These are phyloP conservation scores for Oenanthe sinensis DNA, from an alignment of 129 eudicot species.

Conservation along the genomic window DNA sequence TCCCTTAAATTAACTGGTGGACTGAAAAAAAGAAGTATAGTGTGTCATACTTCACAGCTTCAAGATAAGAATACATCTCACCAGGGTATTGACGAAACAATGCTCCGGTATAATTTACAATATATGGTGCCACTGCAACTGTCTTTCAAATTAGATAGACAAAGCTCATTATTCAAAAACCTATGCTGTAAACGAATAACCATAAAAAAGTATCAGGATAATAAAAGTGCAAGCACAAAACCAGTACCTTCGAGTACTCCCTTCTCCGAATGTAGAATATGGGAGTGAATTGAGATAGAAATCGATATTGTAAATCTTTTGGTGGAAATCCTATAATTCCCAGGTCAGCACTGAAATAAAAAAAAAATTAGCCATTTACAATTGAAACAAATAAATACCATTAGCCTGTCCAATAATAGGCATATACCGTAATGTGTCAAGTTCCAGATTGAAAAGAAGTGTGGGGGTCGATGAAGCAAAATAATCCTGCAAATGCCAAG, in stretches of 20 bases:
- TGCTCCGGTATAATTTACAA: constrained; percentile 85
- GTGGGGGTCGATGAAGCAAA: constrained; percentile 80
- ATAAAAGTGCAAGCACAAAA: not conserved
- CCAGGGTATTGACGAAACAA: constrained; percentile 98
- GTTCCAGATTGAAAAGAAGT: constrained; percentile 89
- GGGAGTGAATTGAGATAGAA: constrained; percentile 88
- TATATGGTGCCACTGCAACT: constrained; percentile 94
- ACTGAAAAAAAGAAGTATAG: not conserved
- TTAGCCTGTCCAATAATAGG: not conserved
- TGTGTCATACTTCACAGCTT: not conserved
- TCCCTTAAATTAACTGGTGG: not conserved
- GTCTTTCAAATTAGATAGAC: constrained; percentile 53
- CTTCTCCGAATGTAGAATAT: constrained; percentile 85
- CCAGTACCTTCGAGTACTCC: constrained; percentile 85
- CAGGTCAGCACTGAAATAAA: constrained; percentile 71
- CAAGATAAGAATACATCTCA: constrained; percentile 18
- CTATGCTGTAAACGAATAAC: constrained; percentile 6
- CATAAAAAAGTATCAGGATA: not conserved
- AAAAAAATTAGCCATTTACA: constrained; percentile 12
- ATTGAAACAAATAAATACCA: not conserved
- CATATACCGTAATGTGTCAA: constrained; percentile 83
- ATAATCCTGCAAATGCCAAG: constrained; percentile 45
- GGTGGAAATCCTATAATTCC: constrained; percentile 92
- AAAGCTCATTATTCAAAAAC: constrained; percentile 20
- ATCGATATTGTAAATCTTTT: constrained; percentile 81